Evolutionary conservation across 805 yeast species (phyloP).

Genomic region (Brettanomyces custersianus): DNA sequence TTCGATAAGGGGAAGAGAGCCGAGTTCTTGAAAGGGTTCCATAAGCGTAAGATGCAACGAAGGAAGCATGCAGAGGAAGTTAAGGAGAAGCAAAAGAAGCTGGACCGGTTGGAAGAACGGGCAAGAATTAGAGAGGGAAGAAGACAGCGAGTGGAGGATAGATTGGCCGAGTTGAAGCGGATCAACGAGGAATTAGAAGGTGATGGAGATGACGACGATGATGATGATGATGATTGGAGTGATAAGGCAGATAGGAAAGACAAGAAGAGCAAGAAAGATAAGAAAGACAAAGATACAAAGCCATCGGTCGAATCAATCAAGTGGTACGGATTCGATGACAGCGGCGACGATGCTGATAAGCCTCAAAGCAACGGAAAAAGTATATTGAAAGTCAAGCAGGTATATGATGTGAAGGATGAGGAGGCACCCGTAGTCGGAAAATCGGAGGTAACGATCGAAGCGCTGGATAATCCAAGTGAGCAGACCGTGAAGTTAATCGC

Average conservation of each 20-base stretch:
- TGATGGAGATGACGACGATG: constrained; percentile 13
- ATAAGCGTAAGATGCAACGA: constrained; percentile 83
- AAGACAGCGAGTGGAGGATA: constrained; percentile 53
- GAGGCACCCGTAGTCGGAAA: constrained; percentile 34
- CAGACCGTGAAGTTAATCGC: constrained; percentile 35
- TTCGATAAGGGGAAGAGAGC: constrained; percentile 73
- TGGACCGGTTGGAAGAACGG: constrained; percentile 68
- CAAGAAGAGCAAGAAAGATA: constrained; percentile 9
- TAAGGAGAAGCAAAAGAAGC: constrained; percentile 68
- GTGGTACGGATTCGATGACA: constrained; percentile 36
- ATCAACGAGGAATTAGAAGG: constrained; percentile 14
- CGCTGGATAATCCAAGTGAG: constrained; percentile 38
- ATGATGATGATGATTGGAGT: constrained; percentile 8
- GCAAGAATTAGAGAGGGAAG: constrained; percentile 63
- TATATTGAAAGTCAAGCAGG: constrained; percentile 37
- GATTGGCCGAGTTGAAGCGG: constrained; percentile 46
- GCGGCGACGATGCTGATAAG: constrained; percentile 10
- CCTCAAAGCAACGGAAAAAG: constrained; percentile 22
- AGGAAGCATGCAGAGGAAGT: constrained; percentile 77
- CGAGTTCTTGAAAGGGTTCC: constrained; percentile 90
- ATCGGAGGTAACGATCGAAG: constrained; percentile 48
- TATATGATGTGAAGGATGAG: constrained; percentile 28
- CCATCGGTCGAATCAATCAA: too few species aligned
- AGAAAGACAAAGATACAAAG: constrained; percentile 10
- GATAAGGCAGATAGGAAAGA: constrained; percentile 13